Conservation (phyloP, 208 protist genomes). For the Wallacemonas sp. region DNA sequence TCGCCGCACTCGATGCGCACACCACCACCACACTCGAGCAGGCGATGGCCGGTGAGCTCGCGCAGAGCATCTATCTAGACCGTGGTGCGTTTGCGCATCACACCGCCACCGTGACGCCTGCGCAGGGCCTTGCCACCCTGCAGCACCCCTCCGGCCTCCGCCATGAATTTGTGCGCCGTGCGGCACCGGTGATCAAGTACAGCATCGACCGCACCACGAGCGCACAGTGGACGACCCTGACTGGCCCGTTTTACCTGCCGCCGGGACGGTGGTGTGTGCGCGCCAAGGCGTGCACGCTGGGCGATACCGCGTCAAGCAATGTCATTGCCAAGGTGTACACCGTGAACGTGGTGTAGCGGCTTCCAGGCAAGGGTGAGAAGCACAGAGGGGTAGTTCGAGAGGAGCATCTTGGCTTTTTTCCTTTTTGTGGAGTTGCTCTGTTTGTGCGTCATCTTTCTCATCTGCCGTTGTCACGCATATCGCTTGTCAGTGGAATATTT, state of each 20-base stretch:
- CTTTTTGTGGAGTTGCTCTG: too few relatives aligned
- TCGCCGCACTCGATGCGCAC: conserved; percentile 23
- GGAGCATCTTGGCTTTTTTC: too few relatives aligned
- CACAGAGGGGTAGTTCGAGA: too few relatives aligned
- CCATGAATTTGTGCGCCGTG: conserved; percentile 28
- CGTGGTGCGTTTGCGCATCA: conserved; percentile 15
- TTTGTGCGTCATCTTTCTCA: too few relatives aligned
- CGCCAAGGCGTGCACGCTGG: conserved; percentile 37
- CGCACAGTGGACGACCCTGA: conserved; percentile 58
- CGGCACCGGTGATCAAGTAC: conserved; percentile 39
- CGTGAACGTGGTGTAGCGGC: conserved; percentile 41
- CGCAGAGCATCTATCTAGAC: conserved; percentile 5
- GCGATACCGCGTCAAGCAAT: conserved; percentile 34
- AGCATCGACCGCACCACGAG: conserved; percentile 55
- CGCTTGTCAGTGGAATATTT: too few relatives aligned
- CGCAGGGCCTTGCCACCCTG: conserved; percentile 10
- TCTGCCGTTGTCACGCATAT: too few relatives aligned
- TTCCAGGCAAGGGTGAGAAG: not conserved
- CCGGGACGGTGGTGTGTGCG: conserved; percentile 82
- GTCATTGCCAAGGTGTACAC: conserved; percentile 71
- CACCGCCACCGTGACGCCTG: conserved; percentile 13
- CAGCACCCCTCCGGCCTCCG: not conserved
- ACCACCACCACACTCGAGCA: conserved; percentile 32
- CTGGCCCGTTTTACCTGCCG: conserved; percentile 56
- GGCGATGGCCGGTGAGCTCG: conserved; percentile 23